A percentile compares a stretch with the other conserved stretches of the same genome.
phyloP scores from a whole-genome alignment of 768 basidiomycete genomes.

The Lentinula sp. region DNA sequence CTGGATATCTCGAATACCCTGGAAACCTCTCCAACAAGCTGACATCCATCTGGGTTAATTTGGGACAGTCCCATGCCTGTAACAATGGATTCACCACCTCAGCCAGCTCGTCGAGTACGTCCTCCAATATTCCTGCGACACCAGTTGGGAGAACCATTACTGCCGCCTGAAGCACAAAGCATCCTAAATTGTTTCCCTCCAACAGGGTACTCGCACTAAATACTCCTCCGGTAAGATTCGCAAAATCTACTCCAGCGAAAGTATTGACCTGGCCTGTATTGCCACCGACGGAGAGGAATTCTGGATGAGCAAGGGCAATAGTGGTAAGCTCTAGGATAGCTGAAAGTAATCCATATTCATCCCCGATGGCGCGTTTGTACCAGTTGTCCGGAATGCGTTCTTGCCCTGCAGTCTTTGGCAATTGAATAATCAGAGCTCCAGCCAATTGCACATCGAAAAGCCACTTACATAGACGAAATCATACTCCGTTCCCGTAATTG shows the following conservation, averaged over 20 bases:
- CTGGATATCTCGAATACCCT: neutral
- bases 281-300: constrained; percentile 5
- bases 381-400: constrained; percentile 7
- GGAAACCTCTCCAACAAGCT: neutral
- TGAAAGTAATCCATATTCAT: neutral
- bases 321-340: neutral
- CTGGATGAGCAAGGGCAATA: neutral
- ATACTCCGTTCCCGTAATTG: neutral
- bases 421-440: too few species aligned
- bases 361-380: constrained; percentile 1
- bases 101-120: neutral
- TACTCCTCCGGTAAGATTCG: constrained; percentile 4
- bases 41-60: neutral
- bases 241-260: neutral
- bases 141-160: neutral
- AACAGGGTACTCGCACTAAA: neutral
- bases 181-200: neutral
- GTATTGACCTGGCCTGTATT: constrained; percentile 3
- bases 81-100: neutral
- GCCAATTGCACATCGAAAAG: neutral
- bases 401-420: neutral
- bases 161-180: neutral
- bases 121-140: neutral
- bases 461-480: neutral
- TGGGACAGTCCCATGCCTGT: neutral